phyloP scores from a whole-genome alignment of 768 basidiomycete species.

The Inosperma sp. region DNA sequence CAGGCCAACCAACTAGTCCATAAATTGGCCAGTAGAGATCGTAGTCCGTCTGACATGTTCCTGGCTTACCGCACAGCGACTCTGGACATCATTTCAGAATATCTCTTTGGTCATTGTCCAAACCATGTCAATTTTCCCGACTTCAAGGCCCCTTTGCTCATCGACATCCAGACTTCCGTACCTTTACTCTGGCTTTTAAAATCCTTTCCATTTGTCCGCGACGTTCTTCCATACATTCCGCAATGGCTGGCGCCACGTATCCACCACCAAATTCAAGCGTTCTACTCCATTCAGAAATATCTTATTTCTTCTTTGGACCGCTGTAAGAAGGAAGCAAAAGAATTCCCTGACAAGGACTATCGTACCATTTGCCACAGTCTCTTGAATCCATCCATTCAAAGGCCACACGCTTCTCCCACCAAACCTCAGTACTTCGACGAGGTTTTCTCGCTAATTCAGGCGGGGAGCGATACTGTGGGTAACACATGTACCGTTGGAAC shows the following conservation, averaged over 20 bases:
- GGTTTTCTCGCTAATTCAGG: conserved; percentile 34
- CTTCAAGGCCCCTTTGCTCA: conserved; percentile 34
- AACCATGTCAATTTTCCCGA: conserved; percentile 29
- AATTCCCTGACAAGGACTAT: conserved; percentile 2
- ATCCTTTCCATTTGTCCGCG: conserved; percentile 27
- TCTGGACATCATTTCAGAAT: conserved; percentile 41
- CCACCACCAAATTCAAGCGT: conserved; percentile 16
- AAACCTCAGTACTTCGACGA: conserved; percentile 27
- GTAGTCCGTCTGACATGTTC: conserved; percentile 32
- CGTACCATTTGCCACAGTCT: conserved; percentile 18
- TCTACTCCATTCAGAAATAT: conserved; percentile 16
- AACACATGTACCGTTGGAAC: conserved; percentile 37
- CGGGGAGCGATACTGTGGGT: conserved; percentile 37
- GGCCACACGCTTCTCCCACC: background rate
- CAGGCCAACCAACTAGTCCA: conserved; percentile 32
- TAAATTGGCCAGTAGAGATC: conserved; percentile 14
- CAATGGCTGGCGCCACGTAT: conserved; percentile 12
- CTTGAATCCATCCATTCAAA: conserved; percentile 9
- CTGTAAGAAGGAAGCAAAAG: conserved; percentile 7
- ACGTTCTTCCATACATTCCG: conserved; percentile 16
- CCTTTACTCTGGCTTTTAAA: conserved; percentile 30
- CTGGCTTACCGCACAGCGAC: conserved; percentile 39
- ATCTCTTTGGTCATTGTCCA: conserved; percentile 35
- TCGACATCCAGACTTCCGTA: conserved; percentile 28
- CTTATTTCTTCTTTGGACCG: conserved; percentile 14